These are phyloP conservation scores for Coemansia biformis DNA, from an alignment of 192 early-diverging fungal genomes.

Conservation along the genomic window DNA sequence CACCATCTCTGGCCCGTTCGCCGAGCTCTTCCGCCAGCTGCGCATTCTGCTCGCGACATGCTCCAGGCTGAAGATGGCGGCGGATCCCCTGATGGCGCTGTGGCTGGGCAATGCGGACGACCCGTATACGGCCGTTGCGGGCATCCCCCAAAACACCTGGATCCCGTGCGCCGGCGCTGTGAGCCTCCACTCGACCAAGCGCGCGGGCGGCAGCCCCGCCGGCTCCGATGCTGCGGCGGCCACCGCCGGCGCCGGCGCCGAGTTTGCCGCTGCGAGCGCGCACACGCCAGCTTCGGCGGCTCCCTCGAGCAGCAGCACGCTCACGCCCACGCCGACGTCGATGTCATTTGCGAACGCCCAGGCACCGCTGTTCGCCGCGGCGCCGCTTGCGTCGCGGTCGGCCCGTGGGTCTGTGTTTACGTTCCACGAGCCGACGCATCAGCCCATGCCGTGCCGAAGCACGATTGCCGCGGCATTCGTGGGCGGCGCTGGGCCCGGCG, in stretches of 20 bases:
- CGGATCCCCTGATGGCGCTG: conserved; percentile 39
- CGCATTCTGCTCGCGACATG: conserved; percentile 43
- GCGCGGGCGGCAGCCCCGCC: background rate
- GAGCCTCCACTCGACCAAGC: conserved; percentile 22
- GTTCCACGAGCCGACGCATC: conserved; percentile 11
- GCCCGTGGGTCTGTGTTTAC: conserved; percentile 25
- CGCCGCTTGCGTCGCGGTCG: conserved; percentile 15
- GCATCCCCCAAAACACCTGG: conserved; percentile 34
- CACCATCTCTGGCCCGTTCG: conserved; percentile 35
- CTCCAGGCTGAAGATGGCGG: conserved; percentile 41
- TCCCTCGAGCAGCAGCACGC: conserved; percentile 29
- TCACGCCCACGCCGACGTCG: conserved; percentile 46
- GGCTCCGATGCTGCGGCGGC: background rate
- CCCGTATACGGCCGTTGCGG: conserved; percentile 36
- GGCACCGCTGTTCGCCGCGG: background rate
- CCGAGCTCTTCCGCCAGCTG: conserved; percentile 36
- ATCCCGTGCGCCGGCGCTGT: conserved; percentile 30
- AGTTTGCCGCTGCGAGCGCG: conserved; percentile 1
- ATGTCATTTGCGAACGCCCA: conserved; percentile 5
- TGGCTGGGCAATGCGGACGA: conserved; percentile 50
- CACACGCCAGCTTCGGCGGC: conserved; percentile 31
- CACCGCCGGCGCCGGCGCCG: no score
- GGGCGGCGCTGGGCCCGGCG: conserved; percentile 4
- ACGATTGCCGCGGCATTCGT: conserved; percentile 9
- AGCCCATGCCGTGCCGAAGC: conserved; percentile 6